Base-by-base conservation (phyloP, 176 grass and related monocot species). In the Musa schizocarpa region DNA sequence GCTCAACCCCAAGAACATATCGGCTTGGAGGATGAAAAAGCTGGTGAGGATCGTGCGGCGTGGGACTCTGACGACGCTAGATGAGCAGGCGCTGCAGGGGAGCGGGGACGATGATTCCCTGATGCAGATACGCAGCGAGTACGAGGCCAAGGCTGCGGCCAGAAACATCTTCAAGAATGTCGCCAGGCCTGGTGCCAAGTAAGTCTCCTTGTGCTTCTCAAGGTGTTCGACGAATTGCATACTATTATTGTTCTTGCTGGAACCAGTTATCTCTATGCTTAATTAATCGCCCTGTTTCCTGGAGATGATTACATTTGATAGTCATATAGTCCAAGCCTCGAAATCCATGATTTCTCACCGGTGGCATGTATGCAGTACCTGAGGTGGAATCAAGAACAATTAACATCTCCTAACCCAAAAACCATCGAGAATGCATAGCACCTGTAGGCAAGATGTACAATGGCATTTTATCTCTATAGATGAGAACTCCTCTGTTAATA, bases 1-100 rank as follows among this genome's bases (percentile, higher is more conserved):
- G 79, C 82, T 99, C 57, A 99, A 86, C 78, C 96, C 92, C 81
- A 86, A 89, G 83, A 99, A 99, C 74, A 82, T 99, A 68, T 99
- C 96, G 0, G 91, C 96, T 9, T 99, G 96, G 96, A 95, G 86
- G 74, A 99, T 99, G 96, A 99, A 99, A 78, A 81, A 85, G 78
- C 77, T 99, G 63, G 92, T 95, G 82, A 92, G 75, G 86, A 95
- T 99, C 14, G 91, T 99, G 16, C 85, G 96, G 19, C 81, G 88
- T 22, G 96, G 91, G 24, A 78, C 91, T 43, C 77, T 99, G 14
- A 89, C 86, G 0, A 99, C 96, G 1, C 88, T 95, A 75, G 96
- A 99, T 16, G 88, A 94, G 59, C 82, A 87, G 81, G 83, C 84
- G 68, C 78, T 81, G 69, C 77, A 85, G 11, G 82, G 23, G 9